phyloP scores from a whole-genome alignment of 768 basidiomycete species.

The Gelatoporia subvermispora region DNA sequence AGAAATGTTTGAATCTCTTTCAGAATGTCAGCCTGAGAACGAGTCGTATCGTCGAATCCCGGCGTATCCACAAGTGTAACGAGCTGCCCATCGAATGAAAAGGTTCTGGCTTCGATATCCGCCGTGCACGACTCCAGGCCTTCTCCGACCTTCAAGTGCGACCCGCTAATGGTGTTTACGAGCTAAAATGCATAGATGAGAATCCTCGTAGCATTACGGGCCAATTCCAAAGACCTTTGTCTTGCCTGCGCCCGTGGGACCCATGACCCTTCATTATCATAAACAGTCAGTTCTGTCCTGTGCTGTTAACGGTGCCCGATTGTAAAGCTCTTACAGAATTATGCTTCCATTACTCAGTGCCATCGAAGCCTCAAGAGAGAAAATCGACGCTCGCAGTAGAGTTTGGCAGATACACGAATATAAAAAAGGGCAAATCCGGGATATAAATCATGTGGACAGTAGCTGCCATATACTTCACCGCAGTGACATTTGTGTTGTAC shows the following conservation, averaged over 20 bases:
- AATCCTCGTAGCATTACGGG: neutral
- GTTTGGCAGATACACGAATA: too few species aligned
- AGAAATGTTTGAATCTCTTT: conserved; percentile 6
- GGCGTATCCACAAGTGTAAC: conserved; percentile 19
- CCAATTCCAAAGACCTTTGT: conserved; percentile 17
- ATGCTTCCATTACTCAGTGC: too few species aligned
- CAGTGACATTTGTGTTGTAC: too few species aligned
- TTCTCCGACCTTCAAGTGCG: conserved; percentile 10
- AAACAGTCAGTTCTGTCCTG: too few species aligned
- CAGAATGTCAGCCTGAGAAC: conserved; percentile 14
- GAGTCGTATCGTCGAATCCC: conserved; percentile 20
- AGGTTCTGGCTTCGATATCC: conserved; percentile 7
- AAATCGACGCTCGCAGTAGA: too few species aligned
- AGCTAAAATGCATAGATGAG: conserved; percentile 8
- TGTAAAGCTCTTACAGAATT: too few species aligned
- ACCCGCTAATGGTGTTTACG: conserved; percentile 17
- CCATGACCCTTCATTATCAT: conserved; percentile 21
- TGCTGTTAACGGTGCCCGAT: too few species aligned
- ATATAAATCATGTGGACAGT: too few species aligned
- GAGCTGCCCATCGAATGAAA: conserved; percentile 10
- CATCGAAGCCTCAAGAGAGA: too few species aligned
- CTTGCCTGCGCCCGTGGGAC: conserved; percentile 17
- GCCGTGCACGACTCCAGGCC: conserved; percentile 16
- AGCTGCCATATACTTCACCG: too few species aligned
- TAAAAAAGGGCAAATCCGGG: too few species aligned